phyloP scores from a whole-genome alignment of 2,329 filamentous ascomycete species.

The Penicillium sp. region DNA sequence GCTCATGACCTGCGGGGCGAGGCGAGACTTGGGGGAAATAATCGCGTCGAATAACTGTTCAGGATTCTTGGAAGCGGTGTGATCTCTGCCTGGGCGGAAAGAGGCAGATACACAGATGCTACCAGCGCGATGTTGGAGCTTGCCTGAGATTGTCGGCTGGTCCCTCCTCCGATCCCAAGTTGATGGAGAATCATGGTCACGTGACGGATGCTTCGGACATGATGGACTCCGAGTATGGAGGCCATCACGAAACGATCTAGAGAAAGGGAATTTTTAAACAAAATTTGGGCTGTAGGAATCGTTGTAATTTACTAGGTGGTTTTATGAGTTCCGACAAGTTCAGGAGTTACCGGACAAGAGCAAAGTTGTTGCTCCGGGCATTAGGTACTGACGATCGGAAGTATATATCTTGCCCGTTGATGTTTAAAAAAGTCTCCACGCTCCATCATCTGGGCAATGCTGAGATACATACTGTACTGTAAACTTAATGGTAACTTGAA shows the following conservation, averaged over 20 bases:
- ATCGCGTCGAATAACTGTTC: conserved; percentile 3
- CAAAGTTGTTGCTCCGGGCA: not conserved
- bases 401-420: not conserved
- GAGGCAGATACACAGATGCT: conserved; percentile 21
- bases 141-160: conserved; percentile 18
- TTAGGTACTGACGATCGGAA: too few relatives aligned
- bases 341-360: not conserved
- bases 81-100: conserved; percentile 7
- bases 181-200: not conserved
- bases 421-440: not conserved
- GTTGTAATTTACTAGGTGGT: not conserved
- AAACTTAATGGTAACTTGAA: not conserved
- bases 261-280: not conserved
- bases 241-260: too few relatives aligned
- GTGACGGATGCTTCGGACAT: not conserved
- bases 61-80: conserved; percentile 3
- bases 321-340: not conserved
- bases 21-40: not conserved
- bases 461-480: too few relatives aligned
- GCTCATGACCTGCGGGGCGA: conserved; percentile 19
- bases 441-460: too few relatives aligned
- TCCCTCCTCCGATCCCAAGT: conserved; percentile 1
- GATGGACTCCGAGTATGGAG: not conserved
- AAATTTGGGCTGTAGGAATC: not conserved
- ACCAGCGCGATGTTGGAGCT: conserved; percentile 18